These are phyloP conservation scores for Botrytis fragariae DNA, from an alignment of 2,329 filamentous ascomycete genomes.

Conservation along the genomic window DNA sequence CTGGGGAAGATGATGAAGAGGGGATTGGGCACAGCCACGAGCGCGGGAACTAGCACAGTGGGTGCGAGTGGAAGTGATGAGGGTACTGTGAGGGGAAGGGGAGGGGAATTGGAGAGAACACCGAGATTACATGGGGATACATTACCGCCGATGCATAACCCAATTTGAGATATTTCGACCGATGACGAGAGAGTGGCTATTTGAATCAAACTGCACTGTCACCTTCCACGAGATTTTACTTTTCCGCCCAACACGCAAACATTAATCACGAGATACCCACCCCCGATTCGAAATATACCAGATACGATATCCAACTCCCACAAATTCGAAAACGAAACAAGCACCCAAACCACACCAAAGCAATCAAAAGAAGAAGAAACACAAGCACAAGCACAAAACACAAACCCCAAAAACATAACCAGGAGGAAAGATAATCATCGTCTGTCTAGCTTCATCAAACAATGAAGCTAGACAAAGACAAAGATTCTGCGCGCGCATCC, in stretches of 20 bases:
- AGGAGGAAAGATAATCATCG: not conserved
- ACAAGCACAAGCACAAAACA: not conserved
- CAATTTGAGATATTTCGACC: not conserved
- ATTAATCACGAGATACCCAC: not conserved
- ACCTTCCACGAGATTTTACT: not conserved
- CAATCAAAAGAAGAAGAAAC: not conserved
- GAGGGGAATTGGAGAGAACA: not conserved
- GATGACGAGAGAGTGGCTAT: not conserved
- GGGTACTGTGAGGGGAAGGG: not conserved
- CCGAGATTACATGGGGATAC: not conserved
- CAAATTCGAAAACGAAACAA: too few species aligned
- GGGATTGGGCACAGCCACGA: slow-evolving; percentile 42
- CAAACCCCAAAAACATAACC: not conserved
- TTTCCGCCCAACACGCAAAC: not conserved
- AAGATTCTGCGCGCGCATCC: not conserved
- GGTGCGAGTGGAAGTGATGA: slow-evolving; percentile 22
- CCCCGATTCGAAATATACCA: not conserved
- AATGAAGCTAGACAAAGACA: not conserved
- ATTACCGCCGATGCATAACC: slow-evolving; percentile 15
- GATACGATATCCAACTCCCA: not conserved
- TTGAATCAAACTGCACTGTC: not conserved
- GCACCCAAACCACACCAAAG: not conserved
- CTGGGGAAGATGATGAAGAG: slow-evolving; percentile 87
- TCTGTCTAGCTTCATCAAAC: too few species aligned
- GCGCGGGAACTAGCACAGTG: slow-evolving; percentile 29